These are phyloP conservation scores for Clarireedia sp. DNA, from an alignment of 2,329 filamentous ascomycete genomes.

Conservation along the genomic window DNA sequence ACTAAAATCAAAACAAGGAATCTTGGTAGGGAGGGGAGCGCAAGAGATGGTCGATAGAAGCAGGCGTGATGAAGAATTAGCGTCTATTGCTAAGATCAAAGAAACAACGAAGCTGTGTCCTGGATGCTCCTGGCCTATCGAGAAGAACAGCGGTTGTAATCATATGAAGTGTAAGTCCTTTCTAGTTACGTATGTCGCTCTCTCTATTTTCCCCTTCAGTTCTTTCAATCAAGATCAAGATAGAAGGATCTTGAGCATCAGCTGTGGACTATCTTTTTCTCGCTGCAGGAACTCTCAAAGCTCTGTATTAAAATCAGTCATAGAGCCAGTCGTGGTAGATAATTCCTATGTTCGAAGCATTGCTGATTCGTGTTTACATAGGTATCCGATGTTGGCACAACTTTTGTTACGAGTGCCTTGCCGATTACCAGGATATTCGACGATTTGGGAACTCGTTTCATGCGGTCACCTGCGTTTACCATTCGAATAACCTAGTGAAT, in stretches of 20 bases:
- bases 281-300: background rate
- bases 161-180: background rate
- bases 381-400: background rate
- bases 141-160: background rate
- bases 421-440: background rate
- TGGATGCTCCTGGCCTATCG: background rate
- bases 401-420: background rate
- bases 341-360: background rate
- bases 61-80: background rate
- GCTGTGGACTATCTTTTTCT: background rate
- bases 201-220: background rate
- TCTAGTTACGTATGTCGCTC: background rate
- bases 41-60: background rate
- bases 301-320: background rate
- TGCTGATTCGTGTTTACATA: background rate
- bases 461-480: background rate
- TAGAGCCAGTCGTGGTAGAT: background rate
- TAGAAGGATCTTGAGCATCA: background rate
- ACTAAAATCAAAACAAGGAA: background rate
- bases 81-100: background rate
- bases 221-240: background rate
- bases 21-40: background rate
- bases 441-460: background rate
- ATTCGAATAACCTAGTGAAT: background rate
- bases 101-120: background rate